Evolutionary conservation across 1,284 basidiomycete genomes (phyloP).

Genomic region (Porogramme epimiltina): DNA sequence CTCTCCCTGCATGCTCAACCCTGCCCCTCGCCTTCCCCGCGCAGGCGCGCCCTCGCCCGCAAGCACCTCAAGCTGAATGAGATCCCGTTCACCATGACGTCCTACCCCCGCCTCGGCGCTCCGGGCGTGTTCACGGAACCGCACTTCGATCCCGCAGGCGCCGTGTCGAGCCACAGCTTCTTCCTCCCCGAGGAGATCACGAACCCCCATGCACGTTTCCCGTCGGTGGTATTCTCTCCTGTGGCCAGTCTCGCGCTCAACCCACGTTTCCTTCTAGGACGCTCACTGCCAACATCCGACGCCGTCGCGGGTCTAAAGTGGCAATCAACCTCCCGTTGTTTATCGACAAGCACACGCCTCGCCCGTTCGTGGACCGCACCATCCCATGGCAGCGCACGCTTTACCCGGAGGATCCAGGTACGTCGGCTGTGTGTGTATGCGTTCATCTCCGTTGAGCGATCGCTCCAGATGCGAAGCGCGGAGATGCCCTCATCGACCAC

Average conservation of each 20-base stretch:
- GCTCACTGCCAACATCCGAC: conserved; percentile 93
- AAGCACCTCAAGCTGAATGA: conserved; percentile 86
- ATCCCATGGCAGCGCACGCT: conserved; percentile 84
- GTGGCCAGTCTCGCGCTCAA: conserved; percentile 19
- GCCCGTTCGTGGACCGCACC: conserved; percentile 88
- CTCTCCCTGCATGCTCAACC: conserved; percentile 9
- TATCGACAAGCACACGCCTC: conserved; percentile 85
- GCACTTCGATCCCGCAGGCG: conserved; percentile 71
- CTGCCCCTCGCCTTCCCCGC: neutral
- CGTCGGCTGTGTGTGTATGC: conserved; percentile 12
- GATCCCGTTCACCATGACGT: conserved; percentile 91
- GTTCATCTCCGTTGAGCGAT: too few species aligned
- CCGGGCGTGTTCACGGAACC: conserved; percentile 93
- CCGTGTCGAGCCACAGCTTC: conserved; percentile 85
- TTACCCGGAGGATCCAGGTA: conserved; percentile 83
- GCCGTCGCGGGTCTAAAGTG: conserved; percentile 90
- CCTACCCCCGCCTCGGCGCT: conserved; percentile 92
- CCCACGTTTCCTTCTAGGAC: conserved; percentile 58
- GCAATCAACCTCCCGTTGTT: conserved; percentile 96
- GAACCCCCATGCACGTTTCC: conserved; percentile 96
- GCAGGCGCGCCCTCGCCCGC: conserved; percentile 82
- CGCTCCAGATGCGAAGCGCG: conserved; percentile 83
- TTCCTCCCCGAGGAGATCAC: conserved; percentile 97
- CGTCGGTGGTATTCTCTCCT: conserved; percentile 56
- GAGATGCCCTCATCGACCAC: conserved; percentile 86